Evolutionary conservation across 2,329 filamentous ascomycete species (phyloP).

Genomic region (Massarina eburnea): DNA sequence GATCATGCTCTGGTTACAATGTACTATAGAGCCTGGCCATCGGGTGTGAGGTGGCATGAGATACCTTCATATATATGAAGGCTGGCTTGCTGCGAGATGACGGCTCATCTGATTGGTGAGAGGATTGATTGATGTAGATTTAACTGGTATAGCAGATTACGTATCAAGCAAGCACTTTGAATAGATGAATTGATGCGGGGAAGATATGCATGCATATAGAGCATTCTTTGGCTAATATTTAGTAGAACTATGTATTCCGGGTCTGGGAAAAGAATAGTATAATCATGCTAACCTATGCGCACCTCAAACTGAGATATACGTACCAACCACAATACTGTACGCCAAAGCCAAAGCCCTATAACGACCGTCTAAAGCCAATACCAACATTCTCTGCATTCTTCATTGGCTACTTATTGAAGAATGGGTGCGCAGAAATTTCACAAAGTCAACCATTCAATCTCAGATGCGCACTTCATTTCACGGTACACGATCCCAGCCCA

Average conservation of each 20-base stretch:
- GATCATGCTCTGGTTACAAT: neutral
- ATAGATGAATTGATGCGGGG: conserved; percentile 3
- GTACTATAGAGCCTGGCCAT: neutral
- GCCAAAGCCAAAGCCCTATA: too few species aligned
- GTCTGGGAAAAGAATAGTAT: neutral
- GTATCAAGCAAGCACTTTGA: neutral
- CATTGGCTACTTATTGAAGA: neutral
- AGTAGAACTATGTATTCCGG: neutral
- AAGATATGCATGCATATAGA: neutral
- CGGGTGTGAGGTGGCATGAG: too few species aligned
- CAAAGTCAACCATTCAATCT: too few species aligned
- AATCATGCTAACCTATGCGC: conserved; percentile 1
- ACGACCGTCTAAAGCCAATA: conserved; percentile 6
- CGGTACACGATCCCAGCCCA: too few species aligned
- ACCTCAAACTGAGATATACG: neutral
- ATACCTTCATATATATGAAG: too few species aligned
- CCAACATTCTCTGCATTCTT: conserved; percentile 1
- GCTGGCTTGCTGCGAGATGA: too few species aligned
- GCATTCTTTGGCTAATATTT: neutral
- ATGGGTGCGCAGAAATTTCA: too few species aligned
- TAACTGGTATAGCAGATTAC: too few species aligned
- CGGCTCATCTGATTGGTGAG: too few species aligned
- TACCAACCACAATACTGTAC: too few species aligned
- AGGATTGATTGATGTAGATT: too few species aligned
- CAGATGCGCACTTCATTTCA: too few species aligned